phyloP scores from a whole-genome alignment of 768 basidiomycete genomes.

The Candolleomyces efflorescens region DNA sequence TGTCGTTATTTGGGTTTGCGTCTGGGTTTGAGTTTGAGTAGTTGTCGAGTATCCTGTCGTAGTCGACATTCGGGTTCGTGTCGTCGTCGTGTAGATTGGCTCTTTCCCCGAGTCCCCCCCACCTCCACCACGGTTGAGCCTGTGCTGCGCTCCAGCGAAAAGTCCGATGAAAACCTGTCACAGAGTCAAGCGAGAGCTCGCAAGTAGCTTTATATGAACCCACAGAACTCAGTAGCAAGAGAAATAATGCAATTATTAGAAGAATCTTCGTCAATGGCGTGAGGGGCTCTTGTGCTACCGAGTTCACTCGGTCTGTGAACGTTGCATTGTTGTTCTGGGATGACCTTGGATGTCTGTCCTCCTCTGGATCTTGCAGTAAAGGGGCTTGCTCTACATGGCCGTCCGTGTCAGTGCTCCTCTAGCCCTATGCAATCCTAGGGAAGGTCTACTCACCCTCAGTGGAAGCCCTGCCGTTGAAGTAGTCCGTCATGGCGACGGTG shows the following conservation, averaged over 20 bases:
- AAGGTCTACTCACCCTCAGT: conserved; percentile 48
- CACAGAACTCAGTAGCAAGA: conserved; percentile 75
- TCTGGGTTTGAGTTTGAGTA: conserved; percentile 18
- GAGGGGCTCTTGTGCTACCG: conserved; percentile 69
- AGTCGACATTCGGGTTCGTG: conserved; percentile 33
- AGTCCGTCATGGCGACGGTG: conserved; percentile 46
- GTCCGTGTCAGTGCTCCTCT: conserved; percentile 2
- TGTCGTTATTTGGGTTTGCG: conserved; percentile 25
- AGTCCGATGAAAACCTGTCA: conserved; percentile 81
- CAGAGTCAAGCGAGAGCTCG: background rate
- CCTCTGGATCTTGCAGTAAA: conserved; percentile 49
- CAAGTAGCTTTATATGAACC: conserved; percentile 11
- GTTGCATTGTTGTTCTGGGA: conserved; percentile 22
- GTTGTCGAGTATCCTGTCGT: conserved; percentile 22
- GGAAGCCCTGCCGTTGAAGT: conserved; percentile 40
- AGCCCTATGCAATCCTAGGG: background rate
- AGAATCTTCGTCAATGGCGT: conserved; percentile 83
- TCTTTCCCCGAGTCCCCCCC: conserved; percentile 16
- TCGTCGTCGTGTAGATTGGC: conserved; percentile 12
- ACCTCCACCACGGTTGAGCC: conserved; percentile 47
- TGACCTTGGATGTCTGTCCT: conserved; percentile 23
- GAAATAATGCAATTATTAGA: conserved; percentile 64
- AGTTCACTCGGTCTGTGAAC: conserved; percentile 45
- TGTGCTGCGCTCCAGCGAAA: conserved; percentile 85
- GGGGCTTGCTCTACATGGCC: conserved; percentile 54